Evolutionary conservation across 2,329 filamentous ascomycete species (phyloP).

Genomic region (Venturia nashicola): DNA sequence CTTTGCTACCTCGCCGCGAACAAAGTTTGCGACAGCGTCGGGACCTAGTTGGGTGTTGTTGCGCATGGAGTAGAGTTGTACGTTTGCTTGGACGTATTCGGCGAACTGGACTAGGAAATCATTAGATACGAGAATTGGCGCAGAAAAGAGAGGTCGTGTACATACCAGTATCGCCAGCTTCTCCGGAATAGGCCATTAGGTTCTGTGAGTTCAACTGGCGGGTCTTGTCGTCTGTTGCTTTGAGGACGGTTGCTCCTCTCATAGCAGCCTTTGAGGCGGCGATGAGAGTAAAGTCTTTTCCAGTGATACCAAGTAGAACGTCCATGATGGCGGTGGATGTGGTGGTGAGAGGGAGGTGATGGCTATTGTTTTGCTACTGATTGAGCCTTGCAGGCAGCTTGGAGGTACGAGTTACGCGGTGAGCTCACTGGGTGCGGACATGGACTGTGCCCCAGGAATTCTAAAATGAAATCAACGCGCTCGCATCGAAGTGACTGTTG

Average conservation of each 20-base stretch:
- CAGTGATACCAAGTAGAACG: constrained; percentile 93
- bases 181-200: constrained; percentile 87
- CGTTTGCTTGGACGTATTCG: constrained; percentile 97
- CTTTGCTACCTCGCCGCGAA: constrained; percentile 82
- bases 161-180: constrained; percentile 87
- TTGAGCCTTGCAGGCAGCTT: background rate
- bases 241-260: constrained; percentile 93
- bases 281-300: constrained; percentile 98
- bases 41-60: constrained; percentile 89
- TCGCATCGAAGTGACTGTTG: background rate
- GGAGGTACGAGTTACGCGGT: constrained; percentile 1
- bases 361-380: constrained; percentile 3
- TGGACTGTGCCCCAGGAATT: background rate
- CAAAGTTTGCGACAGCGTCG: constrained; percentile 79
- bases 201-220: constrained; percentile 85
- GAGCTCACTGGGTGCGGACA: background rate
- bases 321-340: constrained; percentile 39
- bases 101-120: constrained; percentile 75
- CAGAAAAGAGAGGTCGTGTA: constrained; percentile 10
- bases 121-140: background rate
- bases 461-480: background rate
- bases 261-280: constrained; percentile 96
- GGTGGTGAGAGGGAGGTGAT: background rate
- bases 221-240: constrained; percentile 94
- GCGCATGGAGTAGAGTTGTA: constrained; percentile 96